Conservation (phyloP, 1,284 basidiomycete genomes). For the Ustilago loliicola region DNA sequence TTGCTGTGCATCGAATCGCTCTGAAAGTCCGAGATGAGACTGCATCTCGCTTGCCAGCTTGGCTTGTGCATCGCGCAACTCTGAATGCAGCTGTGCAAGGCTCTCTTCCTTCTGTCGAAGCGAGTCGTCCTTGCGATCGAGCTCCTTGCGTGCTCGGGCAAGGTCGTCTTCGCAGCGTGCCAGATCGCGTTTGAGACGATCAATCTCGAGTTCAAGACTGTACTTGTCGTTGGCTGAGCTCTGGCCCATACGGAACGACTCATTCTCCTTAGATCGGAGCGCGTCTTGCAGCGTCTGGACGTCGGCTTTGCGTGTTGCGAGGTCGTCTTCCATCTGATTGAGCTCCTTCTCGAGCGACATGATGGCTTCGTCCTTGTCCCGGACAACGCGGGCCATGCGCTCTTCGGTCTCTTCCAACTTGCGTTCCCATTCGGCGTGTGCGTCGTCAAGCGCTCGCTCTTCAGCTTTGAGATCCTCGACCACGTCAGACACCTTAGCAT, state of each 20-base stretch:
- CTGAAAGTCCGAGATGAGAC: constrained; percentile 56
- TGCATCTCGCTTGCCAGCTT: constrained; percentile 65
- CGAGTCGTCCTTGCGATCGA: constrained; percentile 78
- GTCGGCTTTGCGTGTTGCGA: constrained; percentile 53
- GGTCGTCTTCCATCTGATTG: constrained; percentile 50
- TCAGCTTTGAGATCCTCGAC: constrained; percentile 72
- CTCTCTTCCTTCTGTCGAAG: constrained; percentile 79
- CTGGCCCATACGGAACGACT: constrained; percentile 80
- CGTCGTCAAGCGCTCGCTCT: constrained; percentile 70
- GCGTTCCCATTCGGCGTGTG: constrained; percentile 72
- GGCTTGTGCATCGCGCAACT: constrained; percentile 57
- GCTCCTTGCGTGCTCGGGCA: constrained; percentile 79
- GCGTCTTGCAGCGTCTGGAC: constrained; percentile 76
- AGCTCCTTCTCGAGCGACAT: constrained; percentile 59
- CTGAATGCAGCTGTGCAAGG: constrained; percentile 74
- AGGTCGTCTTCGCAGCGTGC: constrained; percentile 85
- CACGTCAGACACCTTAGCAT: constrained; percentile 67
- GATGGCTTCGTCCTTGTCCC: constrained; percentile 63
- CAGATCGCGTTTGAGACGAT: constrained; percentile 86
- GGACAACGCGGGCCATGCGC: constrained; percentile 54
- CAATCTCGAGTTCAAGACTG: constrained; percentile 90
- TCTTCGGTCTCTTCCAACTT: constrained; percentile 62
- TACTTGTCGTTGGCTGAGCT: constrained; percentile 84
- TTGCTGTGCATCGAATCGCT: constrained; percentile 65
- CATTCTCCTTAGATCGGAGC: constrained; percentile 76